Evolutionary conservation across 805 yeast species (phyloP).

Genomic region (Candida easanensis): DNA sequence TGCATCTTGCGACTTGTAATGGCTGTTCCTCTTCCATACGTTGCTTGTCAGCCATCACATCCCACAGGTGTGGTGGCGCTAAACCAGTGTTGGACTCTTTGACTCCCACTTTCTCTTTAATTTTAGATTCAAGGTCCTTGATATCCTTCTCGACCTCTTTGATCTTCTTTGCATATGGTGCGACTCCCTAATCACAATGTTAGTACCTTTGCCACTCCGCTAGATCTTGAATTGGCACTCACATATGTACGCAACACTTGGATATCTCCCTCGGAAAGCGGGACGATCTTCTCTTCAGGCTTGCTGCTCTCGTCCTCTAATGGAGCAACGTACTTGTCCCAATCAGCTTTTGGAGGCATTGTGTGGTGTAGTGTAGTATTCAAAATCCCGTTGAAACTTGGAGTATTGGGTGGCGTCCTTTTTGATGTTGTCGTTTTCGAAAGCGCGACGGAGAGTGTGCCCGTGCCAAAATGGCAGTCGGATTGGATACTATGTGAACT

Average conservation of each 20-base stretch:
- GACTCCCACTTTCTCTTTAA: conserved; percentile 91
- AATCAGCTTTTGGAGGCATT: conserved; percentile 97
- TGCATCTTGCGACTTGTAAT: conserved; percentile 96
- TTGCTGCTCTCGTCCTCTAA: conserved; percentile 52
- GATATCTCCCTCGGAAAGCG: conserved; percentile 93
- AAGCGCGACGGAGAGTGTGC: conserved; percentile 1
- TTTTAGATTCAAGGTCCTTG: conserved; percentile 76
- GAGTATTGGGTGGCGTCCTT: neutral
- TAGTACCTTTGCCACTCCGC: conserved; percentile 5
- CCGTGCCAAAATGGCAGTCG: conserved; percentile 6
- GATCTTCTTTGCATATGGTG: conserved; percentile 84
- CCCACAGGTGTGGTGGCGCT: conserved; percentile 97
- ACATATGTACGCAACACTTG: conserved; percentile 91
- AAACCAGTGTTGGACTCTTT: conserved; percentile 98
- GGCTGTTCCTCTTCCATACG: conserved; percentile 93
- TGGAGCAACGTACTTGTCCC: conserved; percentile 97
- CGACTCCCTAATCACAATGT: conserved; percentile 60
- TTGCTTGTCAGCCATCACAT: conserved; percentile 92
- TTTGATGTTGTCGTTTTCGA: neutral
- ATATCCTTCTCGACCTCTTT: conserved; percentile 86
- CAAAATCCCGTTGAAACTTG: neutral
- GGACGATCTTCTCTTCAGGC: conserved; percentile 72
- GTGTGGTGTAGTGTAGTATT: neutral
- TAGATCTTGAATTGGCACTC: conserved; percentile 18
- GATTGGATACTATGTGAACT: no score